phyloP scores from a whole-genome alignment of 2,329 filamentous ascomycete species.

The Purpureocillium takamizusanense region DNA sequence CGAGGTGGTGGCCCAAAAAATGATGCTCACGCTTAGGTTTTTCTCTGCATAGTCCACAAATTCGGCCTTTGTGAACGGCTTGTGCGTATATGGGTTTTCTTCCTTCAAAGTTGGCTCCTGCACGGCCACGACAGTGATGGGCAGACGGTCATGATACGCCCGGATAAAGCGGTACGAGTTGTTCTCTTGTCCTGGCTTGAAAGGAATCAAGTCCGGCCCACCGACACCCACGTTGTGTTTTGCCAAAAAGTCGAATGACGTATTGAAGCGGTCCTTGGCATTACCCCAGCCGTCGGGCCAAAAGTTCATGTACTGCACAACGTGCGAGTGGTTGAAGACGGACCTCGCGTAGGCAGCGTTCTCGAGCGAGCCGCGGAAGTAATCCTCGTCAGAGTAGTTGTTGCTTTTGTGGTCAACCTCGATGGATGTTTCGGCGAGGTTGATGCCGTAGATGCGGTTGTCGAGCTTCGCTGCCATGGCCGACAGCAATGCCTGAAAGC shows the following conservation, averaged over 20 bases:
- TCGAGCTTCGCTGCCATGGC: constrained; percentile 10
- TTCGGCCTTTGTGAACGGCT: constrained; percentile 9
- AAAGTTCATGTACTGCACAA: constrained; percentile 13
- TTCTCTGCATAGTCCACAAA: constrained; percentile 8
- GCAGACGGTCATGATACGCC: constrained; percentile 1
- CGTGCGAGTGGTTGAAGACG: constrained; percentile 8
- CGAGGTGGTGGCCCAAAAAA: too few species aligned
- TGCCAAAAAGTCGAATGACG: constrained; percentile 8
- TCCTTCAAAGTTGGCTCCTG: too few species aligned
- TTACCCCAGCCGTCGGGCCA: constrained; percentile 11
- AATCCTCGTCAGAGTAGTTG: too few species aligned
- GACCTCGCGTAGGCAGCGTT: constrained; percentile 1
- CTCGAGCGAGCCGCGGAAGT: too few species aligned
- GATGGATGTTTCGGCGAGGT: constrained; percentile 12
- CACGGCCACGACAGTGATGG: too few species aligned
- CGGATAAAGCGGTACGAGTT: constrained; percentile 9
- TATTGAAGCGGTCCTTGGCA: constrained; percentile 1
- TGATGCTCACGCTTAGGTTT: constrained; percentile 3
- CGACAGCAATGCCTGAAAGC: constrained; percentile 8
- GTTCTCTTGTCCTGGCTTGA: constrained; percentile 2
- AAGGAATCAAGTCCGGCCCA: constrained; percentile 9
- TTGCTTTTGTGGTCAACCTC: too few species aligned
- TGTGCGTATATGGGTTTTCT: constrained; percentile 3
- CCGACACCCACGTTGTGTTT: constrained; percentile 8
- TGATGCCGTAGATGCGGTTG: constrained; percentile 9